Base-by-base conservation (phyloP, 2,329 filamentous ascomycete genomes). In the Colletotrichum sp. region DNA sequence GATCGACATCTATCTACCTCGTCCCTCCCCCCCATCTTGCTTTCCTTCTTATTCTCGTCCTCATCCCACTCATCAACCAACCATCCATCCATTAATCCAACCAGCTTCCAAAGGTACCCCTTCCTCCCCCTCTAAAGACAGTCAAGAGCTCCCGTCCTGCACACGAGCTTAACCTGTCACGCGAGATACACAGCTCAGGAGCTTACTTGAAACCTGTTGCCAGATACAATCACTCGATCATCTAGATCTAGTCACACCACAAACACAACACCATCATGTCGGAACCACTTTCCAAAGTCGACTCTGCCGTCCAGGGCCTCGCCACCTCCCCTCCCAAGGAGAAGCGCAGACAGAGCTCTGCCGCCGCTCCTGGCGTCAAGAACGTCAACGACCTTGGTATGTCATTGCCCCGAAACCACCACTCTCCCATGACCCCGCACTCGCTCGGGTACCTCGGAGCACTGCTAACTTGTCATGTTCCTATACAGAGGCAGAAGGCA, bases 331-430 rank as follows among this genome's bases (percentile, higher is more conserved):
- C 94, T 38, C 88, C 90, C 75, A 91, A 93, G 83, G 93, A 95
- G 84, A 91, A 91, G 83, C 91, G 93, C 80, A 92, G 95, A 86
- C 88, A 89, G 77, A 96, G 95, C 84, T 96, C 95, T 71, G 91
- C 90, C 80, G 90, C 91, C 82, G 90, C 91, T 61, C 89, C 93
- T 77, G 95, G 94, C 79, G 92, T 96, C 73, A 92, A 89, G 86
- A 98, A 96, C 87, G 94, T 98, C 87, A 92, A 93, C 80, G 96
- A 98, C 80, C 90, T 98, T 78, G 93, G 96, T 98, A 90, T 85
- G 93, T 86, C 61, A n/a, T 70, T 16, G 73, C 56, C 70, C 68
- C 66, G 7, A 16, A 18, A 52, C n/a, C n/a, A 13, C 6, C n/a
- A 4, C n/a, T 13, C 43, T 52, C 43, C 43, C 30, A 6, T n/a